Evolutionary conservation across 768 basidiomycete genomes (phyloP), one percentile per base, ranked within the genome.

Genomic region (Boletus barrowsii): DNA sequence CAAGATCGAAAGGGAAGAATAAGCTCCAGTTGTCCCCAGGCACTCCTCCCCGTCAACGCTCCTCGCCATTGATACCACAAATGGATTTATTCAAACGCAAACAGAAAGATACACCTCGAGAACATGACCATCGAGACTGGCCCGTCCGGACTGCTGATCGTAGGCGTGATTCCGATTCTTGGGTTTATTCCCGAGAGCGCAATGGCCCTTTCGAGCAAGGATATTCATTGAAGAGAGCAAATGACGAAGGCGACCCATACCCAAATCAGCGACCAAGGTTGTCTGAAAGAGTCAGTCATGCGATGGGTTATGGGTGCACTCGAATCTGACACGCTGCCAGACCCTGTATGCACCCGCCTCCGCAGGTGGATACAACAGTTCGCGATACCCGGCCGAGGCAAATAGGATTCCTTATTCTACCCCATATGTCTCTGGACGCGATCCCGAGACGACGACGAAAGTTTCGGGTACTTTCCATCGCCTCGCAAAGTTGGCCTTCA

Each of bases 41-140:
- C 44, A 68, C 63, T 39, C 63, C 61, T 22, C 49, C 29, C 36
- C 63, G 41, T 33, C 62, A 57, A 17, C 59, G 59, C 55, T 73
- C 72, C 50, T 68, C 72, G 35, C 75, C 79, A 10, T 58, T 79
- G 49, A 65, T 70, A 29, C 66, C 80, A 24, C 79, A 81, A 59
- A 66, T 72, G 20, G 79, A 79, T 58, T 60, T 76, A 47, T 81
- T 76, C 57, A 73, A 59, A 46, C 67, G 61, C 52, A 70, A 65
- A 53, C 63, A 62, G 32, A 63, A 59, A 15, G 66, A 62, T 40
- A 17, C 20, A 20, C 44, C 55, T 45, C 67, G 69, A 6, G 68
- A 59, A 51, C 47, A 51, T n/a, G 68, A 62, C 26, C 57, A 51
- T 54, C 52, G 57, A 29, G 62, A 67, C 17, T 60, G 63, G 58